Evolutionary conservation across 2,329 filamentous ascomycete genomes (phyloP).

Genomic region (Lecanosticta acicola): DNA sequence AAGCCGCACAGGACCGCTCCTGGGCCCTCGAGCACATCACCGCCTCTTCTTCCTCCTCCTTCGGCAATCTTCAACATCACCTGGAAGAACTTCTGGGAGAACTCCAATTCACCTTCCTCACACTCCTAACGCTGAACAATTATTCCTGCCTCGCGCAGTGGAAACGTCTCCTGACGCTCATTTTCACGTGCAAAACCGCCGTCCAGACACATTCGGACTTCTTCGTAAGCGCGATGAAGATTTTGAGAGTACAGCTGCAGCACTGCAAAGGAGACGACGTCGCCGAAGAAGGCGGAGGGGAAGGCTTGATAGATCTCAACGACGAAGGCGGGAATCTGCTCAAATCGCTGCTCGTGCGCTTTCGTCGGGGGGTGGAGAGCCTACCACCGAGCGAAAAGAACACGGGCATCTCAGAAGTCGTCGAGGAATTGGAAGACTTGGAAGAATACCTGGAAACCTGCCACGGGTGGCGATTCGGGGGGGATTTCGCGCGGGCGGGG

Average conservation of each 20-base stretch:
- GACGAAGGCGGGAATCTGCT: conserved; percentile 49
- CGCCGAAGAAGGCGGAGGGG: conserved; percentile 43
- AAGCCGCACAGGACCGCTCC: conserved; percentile 56
- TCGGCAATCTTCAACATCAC: conserved; percentile 1
- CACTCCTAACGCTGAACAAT: conserved; percentile 59
- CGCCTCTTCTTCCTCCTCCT: no score
- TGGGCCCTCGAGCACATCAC: conserved; percentile 56
- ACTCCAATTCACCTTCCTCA: conserved; percentile 58
- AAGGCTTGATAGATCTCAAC: conserved; percentile 55
- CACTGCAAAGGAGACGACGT: conserved; percentile 50
- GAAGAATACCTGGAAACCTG: conserved; percentile 50
- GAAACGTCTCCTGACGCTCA: conserved; percentile 53
- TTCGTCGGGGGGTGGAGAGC: conserved; percentile 49
- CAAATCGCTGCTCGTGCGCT: conserved; percentile 47
- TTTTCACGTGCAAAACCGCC: conserved; percentile 53
- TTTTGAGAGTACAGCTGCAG: conserved; percentile 49
- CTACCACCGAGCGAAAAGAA: conserved; percentile 33
- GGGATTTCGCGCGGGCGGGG: conserved; percentile 50
- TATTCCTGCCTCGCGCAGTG: conserved; percentile 62
- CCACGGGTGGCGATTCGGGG: conserved; percentile 55
- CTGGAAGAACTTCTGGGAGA: conserved; percentile 47
- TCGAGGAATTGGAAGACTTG: conserved; percentile 50
- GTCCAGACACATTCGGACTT: conserved; percentile 45
- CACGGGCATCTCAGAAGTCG: conserved; percentile 42
- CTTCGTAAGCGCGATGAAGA: conserved; percentile 47